phyloP scores from a whole-genome alignment of 371 early-diverging fungal genomes.

The Mucor ambiguus region DNA sequence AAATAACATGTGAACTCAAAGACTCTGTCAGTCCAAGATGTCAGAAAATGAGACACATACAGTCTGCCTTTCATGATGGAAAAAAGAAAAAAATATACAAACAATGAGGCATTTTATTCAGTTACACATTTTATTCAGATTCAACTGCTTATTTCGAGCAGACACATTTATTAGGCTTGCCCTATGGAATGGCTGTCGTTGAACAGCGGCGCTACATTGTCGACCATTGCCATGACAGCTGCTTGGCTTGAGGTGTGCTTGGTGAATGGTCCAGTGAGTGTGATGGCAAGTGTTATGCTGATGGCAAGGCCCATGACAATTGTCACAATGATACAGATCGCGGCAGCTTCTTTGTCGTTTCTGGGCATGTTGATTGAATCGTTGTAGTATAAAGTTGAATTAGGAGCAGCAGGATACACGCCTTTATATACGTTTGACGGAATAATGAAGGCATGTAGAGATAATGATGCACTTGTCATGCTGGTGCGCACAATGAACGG shows the following conservation, averaged over 20 bases:
- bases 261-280: neutral
- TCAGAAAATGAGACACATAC: neutral
- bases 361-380: neutral
- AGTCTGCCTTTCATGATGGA: neutral
- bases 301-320: neutral
- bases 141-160: neutral
- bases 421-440: neutral
- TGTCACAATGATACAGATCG: neutral
- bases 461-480: neutral
- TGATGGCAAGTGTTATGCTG: neutral
- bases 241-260: neutral
- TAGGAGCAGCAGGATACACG: neutral
- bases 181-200: neutral
- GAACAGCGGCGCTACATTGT: neutral
- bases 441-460: neutral
- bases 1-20: constrained; percentile 5
- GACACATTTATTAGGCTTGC: neutral
- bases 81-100: neutral
- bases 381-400: neutral
- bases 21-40: constrained; percentile 8
- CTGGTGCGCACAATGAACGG: neutral
- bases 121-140: neutral
- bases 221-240: neutral
- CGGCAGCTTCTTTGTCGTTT: neutral
- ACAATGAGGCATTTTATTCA: neutral